phyloP scores from a whole-genome alignment of 495 filamentous ascomycete genomes.

The Aspergillus affinis region DNA sequence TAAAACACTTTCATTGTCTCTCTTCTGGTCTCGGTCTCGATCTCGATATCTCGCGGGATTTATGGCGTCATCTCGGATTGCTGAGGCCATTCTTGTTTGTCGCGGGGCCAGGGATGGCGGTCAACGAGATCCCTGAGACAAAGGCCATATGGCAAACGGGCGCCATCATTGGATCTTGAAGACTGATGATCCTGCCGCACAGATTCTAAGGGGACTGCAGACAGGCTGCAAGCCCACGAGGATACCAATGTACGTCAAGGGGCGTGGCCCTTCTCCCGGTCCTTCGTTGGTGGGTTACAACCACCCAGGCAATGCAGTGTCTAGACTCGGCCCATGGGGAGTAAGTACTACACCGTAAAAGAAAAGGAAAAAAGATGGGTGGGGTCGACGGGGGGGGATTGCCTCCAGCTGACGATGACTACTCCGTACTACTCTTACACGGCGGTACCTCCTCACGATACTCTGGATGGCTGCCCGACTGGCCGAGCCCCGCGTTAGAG shows the following conservation, averaged over 20 bases:
- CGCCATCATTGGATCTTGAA: constrained; percentile 19
- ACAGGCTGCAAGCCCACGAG: constrained; percentile 15
- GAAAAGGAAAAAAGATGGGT: neutral
- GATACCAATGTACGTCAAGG: constrained; percentile 17
- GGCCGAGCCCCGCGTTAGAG: constrained; percentile 10
- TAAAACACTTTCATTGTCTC: neutral
- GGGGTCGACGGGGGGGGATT: neutral
- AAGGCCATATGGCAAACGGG: constrained; percentile 9
- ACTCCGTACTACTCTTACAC: neutral
- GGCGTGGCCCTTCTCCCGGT: constrained; percentile 11
- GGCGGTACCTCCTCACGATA: neutral
- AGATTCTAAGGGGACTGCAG: constrained; percentile 9
- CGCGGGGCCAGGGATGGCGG: neutral
- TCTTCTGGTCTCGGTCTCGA: neutral
- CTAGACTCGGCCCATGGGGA: too few relatives aligned
- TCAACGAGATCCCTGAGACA: too few relatives aligned
- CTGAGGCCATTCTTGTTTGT: constrained; percentile 7
- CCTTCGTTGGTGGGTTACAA: constrained; percentile 11
- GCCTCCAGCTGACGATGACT: neutral
- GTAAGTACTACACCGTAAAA: too few relatives aligned
- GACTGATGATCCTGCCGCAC: constrained; percentile 17
- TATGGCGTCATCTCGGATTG: neutral
- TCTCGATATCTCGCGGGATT: neutral
- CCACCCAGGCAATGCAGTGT: constrained; percentile 7
- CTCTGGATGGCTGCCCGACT: constrained; percentile 10